phyloP scores from a whole-genome alignment of 1,284 basidiomycete species.

The Rhodotorula sp. region DNA sequence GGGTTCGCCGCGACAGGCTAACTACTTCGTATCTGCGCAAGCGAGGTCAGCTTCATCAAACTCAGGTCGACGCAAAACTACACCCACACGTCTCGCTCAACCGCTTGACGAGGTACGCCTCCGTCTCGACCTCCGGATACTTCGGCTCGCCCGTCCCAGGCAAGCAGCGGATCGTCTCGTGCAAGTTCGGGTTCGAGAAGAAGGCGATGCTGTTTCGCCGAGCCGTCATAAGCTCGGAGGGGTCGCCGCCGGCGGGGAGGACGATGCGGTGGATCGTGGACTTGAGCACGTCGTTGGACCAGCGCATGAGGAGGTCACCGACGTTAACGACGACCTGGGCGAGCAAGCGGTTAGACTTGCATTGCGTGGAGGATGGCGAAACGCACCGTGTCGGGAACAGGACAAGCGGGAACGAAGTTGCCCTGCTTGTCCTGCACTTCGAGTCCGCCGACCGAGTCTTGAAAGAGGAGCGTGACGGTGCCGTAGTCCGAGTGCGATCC shows the following conservation, averaged over 20 bases:
- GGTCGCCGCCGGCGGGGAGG: conserved; percentile 59
- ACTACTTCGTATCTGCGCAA: background rate
- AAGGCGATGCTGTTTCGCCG: conserved; percentile 76
- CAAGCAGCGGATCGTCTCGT: conserved; percentile 65
- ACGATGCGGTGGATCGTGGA: conserved; percentile 77
- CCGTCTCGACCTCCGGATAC: conserved; percentile 61
- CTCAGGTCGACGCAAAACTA: background rate
- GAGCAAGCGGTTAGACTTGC: no score
- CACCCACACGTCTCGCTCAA: conserved; percentile 20
- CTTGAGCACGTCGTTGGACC: conserved; percentile 75
- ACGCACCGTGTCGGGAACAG: conserved; percentile 65
- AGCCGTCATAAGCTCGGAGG: conserved; percentile 59
- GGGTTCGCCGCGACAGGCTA: background rate
- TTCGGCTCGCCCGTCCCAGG: conserved; percentile 52
- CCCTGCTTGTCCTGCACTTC: conserved; percentile 63
- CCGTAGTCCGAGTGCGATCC: conserved; percentile 80
- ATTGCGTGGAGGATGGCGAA: background rate
- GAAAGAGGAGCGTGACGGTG: conserved; percentile 77
- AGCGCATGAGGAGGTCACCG: conserved; percentile 74
- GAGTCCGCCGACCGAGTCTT: conserved; percentile 78
- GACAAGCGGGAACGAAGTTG: conserved; percentile 34
- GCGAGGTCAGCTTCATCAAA: background rate
- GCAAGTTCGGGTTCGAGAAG: conserved; percentile 80
- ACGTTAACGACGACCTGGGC: conserved; percentile 45
- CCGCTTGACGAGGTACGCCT: conserved; percentile 72